Conservation (phyloP, 345 rosid genomes). For the Citrus inodora region DNA sequence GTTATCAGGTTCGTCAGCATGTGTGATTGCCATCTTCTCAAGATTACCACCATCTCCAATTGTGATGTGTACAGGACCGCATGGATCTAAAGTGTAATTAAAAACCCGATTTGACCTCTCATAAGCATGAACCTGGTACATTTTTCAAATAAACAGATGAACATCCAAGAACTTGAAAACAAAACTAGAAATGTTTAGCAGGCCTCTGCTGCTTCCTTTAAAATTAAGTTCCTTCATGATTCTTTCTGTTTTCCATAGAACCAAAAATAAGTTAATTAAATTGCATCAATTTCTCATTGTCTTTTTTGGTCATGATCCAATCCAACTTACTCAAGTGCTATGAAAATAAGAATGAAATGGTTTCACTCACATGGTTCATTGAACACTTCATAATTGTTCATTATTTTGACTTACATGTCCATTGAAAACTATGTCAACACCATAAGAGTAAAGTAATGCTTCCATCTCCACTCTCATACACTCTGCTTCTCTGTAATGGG, state of each 20-base stretch:
- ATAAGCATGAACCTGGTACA: conserved; percentile 76
- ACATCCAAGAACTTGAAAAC: neutral
- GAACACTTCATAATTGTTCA: neutral
- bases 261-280: neutral
- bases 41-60: conserved; percentile 84
- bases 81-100: conserved; percentile 77
- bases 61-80: conserved; percentile 77
- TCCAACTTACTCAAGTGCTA: neutral
- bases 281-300: neutral
- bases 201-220: neutral
- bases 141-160: neutral
- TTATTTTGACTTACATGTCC: conserved; percentile 55
- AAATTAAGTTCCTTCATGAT: neutral
- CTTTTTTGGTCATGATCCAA: neutral
- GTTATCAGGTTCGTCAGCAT: conserved; percentile 81
- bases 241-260: neutral
- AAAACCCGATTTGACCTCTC: conserved; percentile 92
- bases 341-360: neutral
- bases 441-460: conserved; percentile 55
- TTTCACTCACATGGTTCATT: neutral
- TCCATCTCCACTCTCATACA: conserved; percentile 84
- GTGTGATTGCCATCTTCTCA: conserved; percentile 57
- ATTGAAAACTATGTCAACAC: conserved; percentile 74
- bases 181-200: neutral
- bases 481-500: conserved; percentile 86